Percentiles rank a stretch among this genome's conserved stretches.
Evolutionary conservation across 2,329 filamentous ascomycete genomes (phyloP).

Genomic region (Sclerotiophoma versabilis): DNA sequence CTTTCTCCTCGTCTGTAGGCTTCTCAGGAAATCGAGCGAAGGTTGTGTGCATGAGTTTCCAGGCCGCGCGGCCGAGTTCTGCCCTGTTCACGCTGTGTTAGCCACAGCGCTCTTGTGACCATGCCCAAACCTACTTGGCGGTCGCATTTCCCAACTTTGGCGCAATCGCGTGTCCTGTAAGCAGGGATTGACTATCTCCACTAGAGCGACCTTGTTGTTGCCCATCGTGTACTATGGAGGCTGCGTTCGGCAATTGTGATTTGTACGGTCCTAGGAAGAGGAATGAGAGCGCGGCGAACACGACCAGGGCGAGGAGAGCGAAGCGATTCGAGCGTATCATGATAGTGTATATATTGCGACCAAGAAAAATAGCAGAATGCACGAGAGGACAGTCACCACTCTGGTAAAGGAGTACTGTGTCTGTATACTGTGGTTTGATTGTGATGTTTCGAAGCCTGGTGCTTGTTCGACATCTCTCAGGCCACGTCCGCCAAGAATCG

Average conservation of each 20-base stretch:
- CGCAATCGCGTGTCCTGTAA: slow-evolving; percentile 75
- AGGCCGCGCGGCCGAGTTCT: slow-evolving; percentile 69
- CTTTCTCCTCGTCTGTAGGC: slow-evolving; percentile 66
- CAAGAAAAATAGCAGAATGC: background rate
- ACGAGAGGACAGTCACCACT: background rate
- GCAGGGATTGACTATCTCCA: slow-evolving; percentile 34
- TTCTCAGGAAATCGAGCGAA: slow-evolving; percentile 71
- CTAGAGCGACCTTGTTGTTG: slow-evolving; percentile 29
- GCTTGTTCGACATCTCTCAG: slow-evolving; percentile 5
- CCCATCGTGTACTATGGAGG: slow-evolving; percentile 25
- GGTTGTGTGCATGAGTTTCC: slow-evolving; percentile 72
- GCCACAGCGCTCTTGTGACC: background rate
- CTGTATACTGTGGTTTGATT: slow-evolving; percentile 1
- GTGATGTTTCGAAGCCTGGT: background rate
- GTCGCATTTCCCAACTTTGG: slow-evolving; percentile 85
- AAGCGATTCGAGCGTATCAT: slow-evolving; percentile 50
- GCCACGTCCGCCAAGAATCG: slow-evolving; percentile 8
- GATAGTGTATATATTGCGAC: background rate
- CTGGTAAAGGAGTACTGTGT: background rate
- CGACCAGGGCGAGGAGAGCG: slow-evolving; percentile 58
- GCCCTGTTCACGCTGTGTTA: slow-evolving; percentile 52
- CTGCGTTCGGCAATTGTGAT: slow-evolving; percentile 41
- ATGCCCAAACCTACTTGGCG: slow-evolving; percentile 60
- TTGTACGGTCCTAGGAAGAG: slow-evolving; percentile 67
- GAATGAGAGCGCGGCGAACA: slow-evolving; percentile 63